A percentile compares a stretch with the other conserved stretches of the same genome.
Evolutionary conservation across 768 basidiomycete species (phyloP).

Genomic region (Lactarius sp.): DNA sequence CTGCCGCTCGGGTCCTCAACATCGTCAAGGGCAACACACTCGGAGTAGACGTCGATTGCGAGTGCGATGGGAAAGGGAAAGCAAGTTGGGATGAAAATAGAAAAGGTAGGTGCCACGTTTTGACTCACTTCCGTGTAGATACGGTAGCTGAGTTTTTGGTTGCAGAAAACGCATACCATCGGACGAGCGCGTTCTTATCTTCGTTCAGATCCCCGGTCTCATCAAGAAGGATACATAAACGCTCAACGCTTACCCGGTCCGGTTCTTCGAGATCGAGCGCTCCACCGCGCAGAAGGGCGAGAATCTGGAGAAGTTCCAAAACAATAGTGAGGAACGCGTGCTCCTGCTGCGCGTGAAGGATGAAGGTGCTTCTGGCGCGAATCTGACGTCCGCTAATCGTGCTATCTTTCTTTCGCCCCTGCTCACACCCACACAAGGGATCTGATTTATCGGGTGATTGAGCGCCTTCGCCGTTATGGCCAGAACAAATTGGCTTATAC

Average conservation of each 20-base stretch:
- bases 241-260: constrained; percentile 62
- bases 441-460: constrained; percentile 75
- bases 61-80: constrained; percentile 67
- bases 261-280: constrained; percentile 78
- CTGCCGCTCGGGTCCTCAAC: constrained; percentile 75
- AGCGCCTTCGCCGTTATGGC: constrained; percentile 78
- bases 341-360: constrained; percentile 90
- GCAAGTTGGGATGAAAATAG: constrained; percentile 79
- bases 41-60: constrained; percentile 67
- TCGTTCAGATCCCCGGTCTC: constrained; percentile 94
- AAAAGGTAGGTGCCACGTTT: constrained; percentile 55
- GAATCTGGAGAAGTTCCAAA: constrained; percentile 84
- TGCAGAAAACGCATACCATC: constrained; percentile 60
- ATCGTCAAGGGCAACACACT: constrained; percentile 76
- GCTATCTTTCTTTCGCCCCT: constrained; percentile 93
- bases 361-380: constrained; percentile 90
- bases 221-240: constrained; percentile 88
- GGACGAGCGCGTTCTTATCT: constrained; percentile 81
- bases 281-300: constrained; percentile 73
- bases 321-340: constrained; percentile 68
- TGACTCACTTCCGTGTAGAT: not conserved
- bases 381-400: constrained; percentile 89
- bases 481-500: constrained; percentile 77
- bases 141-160: not conserved
- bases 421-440: constrained; percentile 73